Base-by-base conservation (phyloP, 805 yeast species). In the Kazachstania taianensis region DNA sequence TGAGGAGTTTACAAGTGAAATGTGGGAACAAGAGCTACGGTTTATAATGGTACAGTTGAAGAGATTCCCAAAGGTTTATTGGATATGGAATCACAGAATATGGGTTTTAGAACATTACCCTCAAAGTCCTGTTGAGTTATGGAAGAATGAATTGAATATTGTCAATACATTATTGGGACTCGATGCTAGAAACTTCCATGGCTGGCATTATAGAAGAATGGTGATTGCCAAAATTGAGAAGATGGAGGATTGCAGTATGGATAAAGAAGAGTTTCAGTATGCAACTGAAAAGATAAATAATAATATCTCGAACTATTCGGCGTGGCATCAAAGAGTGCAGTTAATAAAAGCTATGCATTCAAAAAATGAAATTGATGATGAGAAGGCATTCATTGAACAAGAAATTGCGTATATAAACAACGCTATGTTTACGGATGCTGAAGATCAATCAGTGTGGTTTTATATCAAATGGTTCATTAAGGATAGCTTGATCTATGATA, bases 61-160 rank as follows among this genome's bases (percentile, higher is more conserved):
- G 37, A 59, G 66, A 38, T 78, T 61, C 45, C 97, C 98, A 1
- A 92, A 92, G 55, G 84, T 87, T 28, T 92, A 92, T 53, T 92
- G 97, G 96, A 78, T 92, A 9, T 92, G 97, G 96, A 81, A 78
- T 47, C 96, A 92, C 54, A 66, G 98, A 25, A 61, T 72, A 8
- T 92, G 98, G 97, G 70, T 81, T 30, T 58, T 89, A 27, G 67
- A 72, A 24, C 53, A 64, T 14, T 71, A 73, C 23, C 65, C 69
- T 2, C 46, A 51, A 0, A 73, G 79, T 8, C 43, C 52, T 2
- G 33, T 39, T 3, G 36, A 37, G n/a, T 61, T 78, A 36, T 85
- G 94, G 92, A 55, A 63, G n/a, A 53, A 50, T 22, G 98, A 92
- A 55, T 59, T 92, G 48, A 65, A 58, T 1, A 67, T 86, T 7